These are phyloP conservation scores for Incumbomyces lentus DNA, from an alignment of 2,329 filamentous ascomycete genomes.

Conservation along the genomic window DNA sequence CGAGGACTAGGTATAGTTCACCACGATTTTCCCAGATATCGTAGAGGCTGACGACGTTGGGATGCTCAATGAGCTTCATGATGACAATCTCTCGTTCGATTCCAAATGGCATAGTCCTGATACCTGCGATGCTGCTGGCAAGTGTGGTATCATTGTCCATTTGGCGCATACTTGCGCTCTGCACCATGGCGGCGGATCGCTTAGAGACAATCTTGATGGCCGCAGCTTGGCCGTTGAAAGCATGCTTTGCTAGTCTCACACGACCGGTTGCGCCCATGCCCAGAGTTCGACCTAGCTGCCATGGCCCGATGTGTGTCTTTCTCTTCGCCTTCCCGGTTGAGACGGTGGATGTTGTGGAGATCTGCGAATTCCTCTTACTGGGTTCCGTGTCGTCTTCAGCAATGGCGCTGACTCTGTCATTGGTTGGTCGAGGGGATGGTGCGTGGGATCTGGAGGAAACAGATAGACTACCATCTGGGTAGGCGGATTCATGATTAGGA, in stretches of 20 bases:
- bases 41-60: constrained; percentile 85
- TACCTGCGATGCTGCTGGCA: constrained; percentile 47
- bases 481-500: constrained; percentile 23
- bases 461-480: constrained; percentile 20
- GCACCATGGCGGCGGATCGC: constrained; percentile 64
- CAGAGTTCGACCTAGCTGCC: constrained; percentile 81
- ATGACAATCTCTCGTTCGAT: constrained; percentile 94
- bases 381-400: constrained; percentile 34
- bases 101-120: constrained; percentile 68
- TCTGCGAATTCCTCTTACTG: constrained; percentile 22
- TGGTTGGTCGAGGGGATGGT: constrained; percentile 25
- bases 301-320: constrained; percentile 78
- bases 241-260: constrained; percentile 76
- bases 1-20: constrained; percentile 93
- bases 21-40: constrained; percentile 97
- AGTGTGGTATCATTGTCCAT: constrained; percentile 61
- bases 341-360: constrained; percentile 42
- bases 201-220: constrained; percentile 95
- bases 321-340: constrained; percentile 46
- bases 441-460: constrained; percentile 9
- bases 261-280: constrained; percentile 83
- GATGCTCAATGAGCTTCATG: constrained; percentile 91
- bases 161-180: constrained; percentile 75
- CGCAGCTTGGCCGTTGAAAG: constrained; percentile 64
- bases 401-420: constrained; percentile 45